phyloP scores from a whole-genome alignment of 2,329 filamentous ascomycete species.

The Escovopsis weberi region DNA sequence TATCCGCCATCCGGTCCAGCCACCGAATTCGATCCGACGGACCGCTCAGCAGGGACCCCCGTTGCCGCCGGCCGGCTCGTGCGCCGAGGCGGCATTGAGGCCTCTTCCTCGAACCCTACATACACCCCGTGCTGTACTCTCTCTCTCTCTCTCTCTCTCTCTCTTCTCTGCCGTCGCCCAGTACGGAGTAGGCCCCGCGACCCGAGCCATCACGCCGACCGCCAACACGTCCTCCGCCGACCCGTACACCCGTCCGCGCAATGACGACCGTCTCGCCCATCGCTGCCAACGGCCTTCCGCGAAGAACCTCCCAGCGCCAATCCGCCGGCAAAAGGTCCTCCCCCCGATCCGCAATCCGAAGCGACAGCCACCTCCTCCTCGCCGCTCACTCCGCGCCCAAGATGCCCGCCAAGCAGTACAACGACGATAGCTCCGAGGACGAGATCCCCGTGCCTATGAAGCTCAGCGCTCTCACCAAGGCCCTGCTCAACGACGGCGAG shows the following conservation, averaged over 20 bases:
- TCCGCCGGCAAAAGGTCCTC: slow-evolving; percentile 35
- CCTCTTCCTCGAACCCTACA: no score
- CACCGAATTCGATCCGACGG: no score
- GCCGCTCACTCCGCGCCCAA: slow-evolving; percentile 14
- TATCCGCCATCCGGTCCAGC: no score
- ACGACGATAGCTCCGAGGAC: slow-evolving; percentile 82
- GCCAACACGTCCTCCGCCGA: slow-evolving; percentile 5
- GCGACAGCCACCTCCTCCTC: slow-evolving; percentile 28
- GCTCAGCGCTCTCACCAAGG: slow-evolving; percentile 84
- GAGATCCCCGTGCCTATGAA: slow-evolving; percentile 87
- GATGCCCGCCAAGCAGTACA: slow-evolving; percentile 29
- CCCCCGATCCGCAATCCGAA: slow-evolving; percentile 28
- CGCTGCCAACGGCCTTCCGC: slow-evolving; percentile 33
- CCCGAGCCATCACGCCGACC: neutral
- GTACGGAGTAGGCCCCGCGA: no score
- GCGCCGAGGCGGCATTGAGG: no score
- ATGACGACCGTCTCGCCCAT: slow-evolving; percentile 42
- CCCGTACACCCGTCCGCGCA: slow-evolving; percentile 10
- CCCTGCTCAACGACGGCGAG: slow-evolving; percentile 54
- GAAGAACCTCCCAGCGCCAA: slow-evolving; percentile 43
- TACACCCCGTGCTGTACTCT: no score
- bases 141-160: no score
- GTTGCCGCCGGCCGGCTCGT: no score
- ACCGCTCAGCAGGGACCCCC: no score
- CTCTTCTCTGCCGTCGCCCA: no score